Evolutionary conservation across 108 stramenopile species (phyloP).

Genomic region (Fragilaria radians): DNA sequence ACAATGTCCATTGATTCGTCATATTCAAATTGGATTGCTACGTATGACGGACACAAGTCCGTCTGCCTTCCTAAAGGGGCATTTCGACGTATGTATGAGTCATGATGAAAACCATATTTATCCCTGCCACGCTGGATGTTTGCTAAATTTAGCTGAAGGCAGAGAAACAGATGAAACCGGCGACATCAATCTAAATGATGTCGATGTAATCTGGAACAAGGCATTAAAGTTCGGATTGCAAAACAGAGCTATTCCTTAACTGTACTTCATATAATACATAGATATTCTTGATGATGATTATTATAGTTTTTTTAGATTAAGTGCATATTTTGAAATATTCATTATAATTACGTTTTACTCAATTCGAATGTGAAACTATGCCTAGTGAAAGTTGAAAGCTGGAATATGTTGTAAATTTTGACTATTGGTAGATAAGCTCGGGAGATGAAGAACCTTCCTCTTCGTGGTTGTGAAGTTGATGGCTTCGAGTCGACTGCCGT

Average conservation of each 20-base stretch:
- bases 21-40: slow-evolving; percentile 53
- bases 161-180: slow-evolving; percentile 64
- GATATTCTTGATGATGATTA: too few relatives aligned
- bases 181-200: slow-evolving; percentile 24
- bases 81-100: slow-evolving; percentile 57
- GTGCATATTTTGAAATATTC: too few relatives aligned
- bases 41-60: slow-evolving; percentile 29
- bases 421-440: slow-evolving; percentile 4
- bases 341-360: too few relatives aligned
- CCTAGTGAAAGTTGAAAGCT: too few relatives aligned
- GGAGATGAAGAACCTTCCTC: slow-evolving; percentile 7
- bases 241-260: slow-evolving; percentile 2
- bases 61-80: slow-evolving; percentile 50
- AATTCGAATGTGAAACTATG: too few relatives aligned
- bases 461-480: neutral
- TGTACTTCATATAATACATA: too few relatives aligned
- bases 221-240: neutral
- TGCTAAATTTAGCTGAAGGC: slow-evolving; percentile 48
- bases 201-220: neutral
- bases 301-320: too few relatives aligned
- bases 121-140: slow-evolving; percentile 63
- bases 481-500: neutral
- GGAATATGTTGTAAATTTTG: too few relatives aligned
- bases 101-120: slow-evolving; percentile 61
- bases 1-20: slow-evolving; percentile 31